A percentile compares a stretch with the other conserved stretches of the same genome.
Conservation (phyloP, 2,329 filamentous ascomycete species). For the Atkinsonella hypoxylon region DNA sequence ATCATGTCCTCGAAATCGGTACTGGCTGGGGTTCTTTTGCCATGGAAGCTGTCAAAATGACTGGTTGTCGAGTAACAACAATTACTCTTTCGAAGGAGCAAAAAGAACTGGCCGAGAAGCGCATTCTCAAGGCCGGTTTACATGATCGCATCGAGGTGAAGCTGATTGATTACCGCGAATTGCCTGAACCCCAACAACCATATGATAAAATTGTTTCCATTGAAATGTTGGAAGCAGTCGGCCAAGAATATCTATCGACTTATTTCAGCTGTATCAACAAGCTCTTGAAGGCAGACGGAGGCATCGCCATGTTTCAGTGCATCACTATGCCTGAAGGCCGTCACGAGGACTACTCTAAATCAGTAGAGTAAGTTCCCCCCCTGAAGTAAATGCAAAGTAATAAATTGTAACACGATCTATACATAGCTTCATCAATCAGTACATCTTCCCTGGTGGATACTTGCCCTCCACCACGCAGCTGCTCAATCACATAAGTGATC, state of each 20-base stretch:
- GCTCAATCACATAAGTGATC: constrained; percentile 45
- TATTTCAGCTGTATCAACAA: constrained; percentile 56
- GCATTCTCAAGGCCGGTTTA: constrained; percentile 50
- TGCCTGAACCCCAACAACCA: constrained; percentile 37
- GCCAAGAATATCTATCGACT: constrained; percentile 51
- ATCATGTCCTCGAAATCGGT: constrained; percentile 64
- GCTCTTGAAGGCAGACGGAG: constrained; percentile 52
- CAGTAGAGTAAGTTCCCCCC: constrained; percentile 40
- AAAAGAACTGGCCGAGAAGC: constrained; percentile 52
- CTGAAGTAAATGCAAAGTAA: neutral
- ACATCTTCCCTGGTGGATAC: constrained; percentile 71
- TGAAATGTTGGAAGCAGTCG: constrained; percentile 68
- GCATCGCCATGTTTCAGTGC: constrained; percentile 61
- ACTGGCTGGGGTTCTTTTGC: constrained; percentile 68
- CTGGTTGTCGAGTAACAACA: constrained; percentile 56
- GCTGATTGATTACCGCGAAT: constrained; percentile 55
- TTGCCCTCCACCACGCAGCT: constrained; percentile 47
- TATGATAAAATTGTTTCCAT: constrained; percentile 66
- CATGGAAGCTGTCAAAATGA: constrained; percentile 53
- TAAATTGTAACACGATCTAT: constrained; percentile 4
- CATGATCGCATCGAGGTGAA: constrained; percentile 49
- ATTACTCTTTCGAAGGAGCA: constrained; percentile 59
- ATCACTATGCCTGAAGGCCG: constrained; percentile 64
- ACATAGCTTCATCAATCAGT: constrained; percentile 55
- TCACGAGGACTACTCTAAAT: constrained; percentile 52